phyloP scores from a whole-genome alignment of 164 flowering plant species.

The Liriodendron chinense region DNA sequence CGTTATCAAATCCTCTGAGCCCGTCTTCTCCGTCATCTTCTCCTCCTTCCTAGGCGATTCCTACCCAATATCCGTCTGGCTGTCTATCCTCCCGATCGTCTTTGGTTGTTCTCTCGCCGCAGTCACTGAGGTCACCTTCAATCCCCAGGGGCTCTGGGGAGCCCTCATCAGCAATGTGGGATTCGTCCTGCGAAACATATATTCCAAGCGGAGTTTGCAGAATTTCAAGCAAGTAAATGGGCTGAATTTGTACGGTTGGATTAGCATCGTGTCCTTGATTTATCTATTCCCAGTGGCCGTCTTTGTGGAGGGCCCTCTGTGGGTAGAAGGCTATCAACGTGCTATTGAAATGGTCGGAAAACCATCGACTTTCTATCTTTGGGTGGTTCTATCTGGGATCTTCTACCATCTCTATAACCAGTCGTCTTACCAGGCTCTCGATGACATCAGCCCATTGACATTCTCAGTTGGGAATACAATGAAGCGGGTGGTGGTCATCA shows the following conservation, averaged over 20 bases:
- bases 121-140: slow-evolving; percentile 82
- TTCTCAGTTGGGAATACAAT: slow-evolving; percentile 92
- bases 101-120: slow-evolving; percentile 85
- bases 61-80: slow-evolving; percentile 75
- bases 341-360: slow-evolving; percentile 57
- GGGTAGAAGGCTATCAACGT: slow-evolving; percentile 67
- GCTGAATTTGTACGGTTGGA: slow-evolving; percentile 82
- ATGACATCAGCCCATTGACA: slow-evolving; percentile 82
- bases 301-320: slow-evolving; percentile 79
- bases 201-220: slow-evolving; percentile 71
- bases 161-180: slow-evolving; percentile 90
- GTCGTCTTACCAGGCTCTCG: slow-evolving; percentile 84
- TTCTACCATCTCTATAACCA: slow-evolving; percentile 91
- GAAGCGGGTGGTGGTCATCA: slow-evolving; percentile 91
- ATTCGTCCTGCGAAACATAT: slow-evolving; percentile 83
- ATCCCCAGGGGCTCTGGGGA: slow-evolving; percentile 73
- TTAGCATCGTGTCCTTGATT: slow-evolving; percentile 62
- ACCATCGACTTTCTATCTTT: slow-evolving; percentile 60
- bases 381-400: slow-evolving; percentile 77
- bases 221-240: slow-evolving; percentile 81
- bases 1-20: slow-evolving; percentile 86
- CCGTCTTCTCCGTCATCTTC: slow-evolving; percentile 78
- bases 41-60: slow-evolving; percentile 70
- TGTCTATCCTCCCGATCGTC: slow-evolving; percentile 80
- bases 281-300: slow-evolving; percentile 80